These are phyloP conservation scores for Dalbergia oliveri DNA, from an alignment of 306 rosid species.

Conservation along the genomic window DNA sequence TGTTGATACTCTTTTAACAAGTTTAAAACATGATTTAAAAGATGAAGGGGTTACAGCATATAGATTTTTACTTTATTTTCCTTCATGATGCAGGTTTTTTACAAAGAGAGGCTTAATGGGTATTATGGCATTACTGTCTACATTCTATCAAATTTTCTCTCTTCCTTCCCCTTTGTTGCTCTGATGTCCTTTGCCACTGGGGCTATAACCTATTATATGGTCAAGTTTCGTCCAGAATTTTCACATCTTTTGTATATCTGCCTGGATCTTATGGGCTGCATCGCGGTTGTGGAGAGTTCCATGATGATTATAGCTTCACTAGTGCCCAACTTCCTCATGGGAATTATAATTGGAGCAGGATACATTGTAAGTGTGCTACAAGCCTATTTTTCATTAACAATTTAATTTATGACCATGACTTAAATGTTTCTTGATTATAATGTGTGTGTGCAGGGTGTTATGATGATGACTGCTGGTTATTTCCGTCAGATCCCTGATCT, in stretches of 20 bases:
- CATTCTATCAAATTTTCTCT: slow-evolving; percentile 76
- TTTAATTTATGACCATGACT: background rate
- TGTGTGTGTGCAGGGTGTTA: slow-evolving; percentile 67
- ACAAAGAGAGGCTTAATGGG: slow-evolving; percentile 77
- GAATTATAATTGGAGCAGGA: slow-evolving; percentile 88
- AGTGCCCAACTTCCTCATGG: slow-evolving; percentile 95
- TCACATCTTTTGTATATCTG: slow-evolving; percentile 58
- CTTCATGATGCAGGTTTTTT: slow-evolving; percentile 64
- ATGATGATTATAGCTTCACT: slow-evolving; percentile 95
- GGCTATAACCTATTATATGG: slow-evolving; percentile 80
- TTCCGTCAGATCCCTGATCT: slow-evolving; percentile 73
- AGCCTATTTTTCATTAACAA: slow-evolving; percentile 24
- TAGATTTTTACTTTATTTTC: background rate
- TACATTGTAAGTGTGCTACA: slow-evolving; percentile 64
- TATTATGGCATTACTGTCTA: slow-evolving; percentile 79
- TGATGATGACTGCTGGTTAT: slow-evolving; percentile 94
- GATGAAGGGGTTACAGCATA: background rate
- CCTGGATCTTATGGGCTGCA: slow-evolving; percentile 69
- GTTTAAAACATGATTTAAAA: background rate
- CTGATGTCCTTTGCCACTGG: slow-evolving; percentile 76
- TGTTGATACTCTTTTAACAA: background rate
- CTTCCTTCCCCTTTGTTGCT: slow-evolving; percentile 84
- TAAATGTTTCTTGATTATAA: background rate
- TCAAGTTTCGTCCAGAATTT: slow-evolving; percentile 69
- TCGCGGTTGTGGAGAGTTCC: slow-evolving; percentile 84